Evolutionary conservation across 2,329 filamentous ascomycete species (phyloP), one percentile per base, ranked within the genome.

Genomic region (Penicillium sp.): DNA sequence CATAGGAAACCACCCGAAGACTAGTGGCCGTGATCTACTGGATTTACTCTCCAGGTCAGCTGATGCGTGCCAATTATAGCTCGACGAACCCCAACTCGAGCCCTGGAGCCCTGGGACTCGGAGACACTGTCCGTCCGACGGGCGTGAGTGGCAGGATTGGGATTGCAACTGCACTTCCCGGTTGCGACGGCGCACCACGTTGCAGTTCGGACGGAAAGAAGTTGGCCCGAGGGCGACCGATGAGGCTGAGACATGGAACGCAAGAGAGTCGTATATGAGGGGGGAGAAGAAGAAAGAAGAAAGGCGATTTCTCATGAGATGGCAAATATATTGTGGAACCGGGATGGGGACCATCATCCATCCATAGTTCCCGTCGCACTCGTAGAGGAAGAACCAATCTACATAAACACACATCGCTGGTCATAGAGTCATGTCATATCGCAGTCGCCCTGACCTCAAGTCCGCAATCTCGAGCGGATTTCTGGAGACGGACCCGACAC

Each of bases 371-470:
- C n/a, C n/a, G 40, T 30, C 35, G 36, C 35, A 38, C 30, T 15
- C 17, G 25, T 34, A 27, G 18, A 20, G 19, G 35, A 38, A 36
- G 21, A 39, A 48, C 46, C 45, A 53, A 53, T 47, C 49, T 54
- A 54, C 45, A 47, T 46, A 48, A 47, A 53, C 38, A 50, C 41
- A 48, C 44, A 36, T 51, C 49, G 43, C 49, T 48, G 47, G 48
- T 56, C 51, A 52, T 56, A 47, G 49, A 54, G 45, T 55, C 52
- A 48, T 54, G 39, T 54, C 51, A 53, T 53, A 36, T 46, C 33
- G 41, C 27, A 26, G 32, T 27, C 16, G 10, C 16, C 39, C 32
- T 13, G 15, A 17, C 27, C 32, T 19, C 35, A 35, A 35, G 38
- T n/a, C n/a, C n/a, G n/a, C n/a, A n/a, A n/a, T n/a, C n/a, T n/a